Evolutionary conservation across 1,284 basidiomycete species (phyloP).

Genomic region (Cryptococcus sp.): DNA sequence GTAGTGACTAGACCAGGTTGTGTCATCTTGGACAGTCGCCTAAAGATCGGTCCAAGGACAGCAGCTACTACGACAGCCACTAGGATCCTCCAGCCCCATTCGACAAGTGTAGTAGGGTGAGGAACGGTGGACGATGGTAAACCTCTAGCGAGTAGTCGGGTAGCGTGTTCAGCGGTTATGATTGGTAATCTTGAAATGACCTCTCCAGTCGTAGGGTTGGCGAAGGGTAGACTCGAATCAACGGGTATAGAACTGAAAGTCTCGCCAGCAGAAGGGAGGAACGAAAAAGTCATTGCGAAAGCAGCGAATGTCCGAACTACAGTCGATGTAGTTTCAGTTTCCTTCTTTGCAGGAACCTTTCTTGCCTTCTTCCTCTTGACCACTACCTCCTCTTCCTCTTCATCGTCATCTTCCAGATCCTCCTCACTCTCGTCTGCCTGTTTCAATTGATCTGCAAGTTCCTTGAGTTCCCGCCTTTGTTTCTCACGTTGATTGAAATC

Average conservation of each 20-base stretch:
- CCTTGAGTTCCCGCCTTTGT: conserved; percentile 18
- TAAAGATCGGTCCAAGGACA: conserved; percentile 22
- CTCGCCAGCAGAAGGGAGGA: conserved; percentile 36
- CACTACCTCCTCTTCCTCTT: conserved; percentile 34
- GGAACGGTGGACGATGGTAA: conserved; percentile 30
- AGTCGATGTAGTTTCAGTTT: background rate
- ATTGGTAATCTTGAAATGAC: conserved; percentile 35
- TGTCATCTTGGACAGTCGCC: background rate
- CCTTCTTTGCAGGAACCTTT: conserved; percentile 10
- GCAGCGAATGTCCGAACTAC: conserved; percentile 37
- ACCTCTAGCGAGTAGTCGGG: conserved; percentile 29
- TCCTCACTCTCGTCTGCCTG: conserved; percentile 23
- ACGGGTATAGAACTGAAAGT: conserved; percentile 8
- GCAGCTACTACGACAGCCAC: conserved; percentile 27
- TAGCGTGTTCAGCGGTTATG: conserved; percentile 41
- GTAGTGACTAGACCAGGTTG: background rate
- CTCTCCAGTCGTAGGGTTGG: conserved; percentile 17
- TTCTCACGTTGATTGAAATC: conserved; percentile 37
- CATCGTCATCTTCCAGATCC: conserved; percentile 19
- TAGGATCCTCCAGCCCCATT: conserved; percentile 39
- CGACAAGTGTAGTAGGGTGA: conserved; percentile 25
- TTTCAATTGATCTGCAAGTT: conserved; percentile 16
- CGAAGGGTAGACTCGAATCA: conserved; percentile 1
- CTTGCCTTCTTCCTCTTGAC: conserved; percentile 18
- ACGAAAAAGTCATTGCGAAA: conserved; percentile 41